phyloP scores from a whole-genome alignment of 345 rosid genomes.

The Salix suchowensis region DNA sequence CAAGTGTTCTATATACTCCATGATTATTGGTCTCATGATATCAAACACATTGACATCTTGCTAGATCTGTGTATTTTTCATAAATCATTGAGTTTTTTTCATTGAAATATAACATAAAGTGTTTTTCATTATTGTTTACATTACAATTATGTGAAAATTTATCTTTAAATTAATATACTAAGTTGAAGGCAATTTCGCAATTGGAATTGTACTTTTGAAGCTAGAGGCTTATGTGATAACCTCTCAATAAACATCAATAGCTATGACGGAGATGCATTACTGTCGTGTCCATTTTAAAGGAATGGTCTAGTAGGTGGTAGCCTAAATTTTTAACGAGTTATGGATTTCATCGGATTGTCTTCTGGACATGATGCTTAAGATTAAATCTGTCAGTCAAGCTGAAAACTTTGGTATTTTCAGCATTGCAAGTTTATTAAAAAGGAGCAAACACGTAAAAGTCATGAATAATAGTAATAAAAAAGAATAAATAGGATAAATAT shows the following conservation, averaged over 20 bases:
- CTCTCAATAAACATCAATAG: not conserved
- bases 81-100: not conserved
- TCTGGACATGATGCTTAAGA: not conserved
- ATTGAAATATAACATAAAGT: not conserved
- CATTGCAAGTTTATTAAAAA: not conserved
- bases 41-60: not conserved
- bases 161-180: not conserved
- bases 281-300: not conserved
- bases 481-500: conserved; percentile 5
- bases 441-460: not conserved
- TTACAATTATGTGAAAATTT: not conserved
- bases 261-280: not conserved
- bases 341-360: not conserved
- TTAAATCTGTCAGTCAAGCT: not conserved
- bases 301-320: not conserved
- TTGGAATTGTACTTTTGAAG: not conserved
- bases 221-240: not conserved
- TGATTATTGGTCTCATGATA: not conserved
- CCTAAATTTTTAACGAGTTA: not conserved
- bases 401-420: not conserved
- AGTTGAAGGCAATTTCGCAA: not conserved
- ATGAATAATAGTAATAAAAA: not conserved
- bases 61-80: not conserved
- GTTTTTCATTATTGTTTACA: not conserved
- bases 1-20: not conserved